Conservation (phyloP, 108 stramenopile species). For the Nitzschia sp. region DNA sequence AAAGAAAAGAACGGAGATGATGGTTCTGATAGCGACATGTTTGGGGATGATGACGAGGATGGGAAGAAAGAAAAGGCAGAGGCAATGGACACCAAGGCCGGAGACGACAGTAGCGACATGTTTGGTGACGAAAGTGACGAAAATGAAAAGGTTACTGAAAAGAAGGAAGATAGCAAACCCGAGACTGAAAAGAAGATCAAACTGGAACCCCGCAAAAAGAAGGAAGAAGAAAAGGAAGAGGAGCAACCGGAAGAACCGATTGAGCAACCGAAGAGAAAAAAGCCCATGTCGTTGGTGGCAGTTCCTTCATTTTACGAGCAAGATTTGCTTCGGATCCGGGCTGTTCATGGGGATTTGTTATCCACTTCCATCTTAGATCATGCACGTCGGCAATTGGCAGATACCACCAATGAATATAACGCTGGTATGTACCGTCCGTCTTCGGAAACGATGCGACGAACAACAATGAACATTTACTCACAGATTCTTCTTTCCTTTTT, state of each 20-base stretch:
- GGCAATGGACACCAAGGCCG: neutral
- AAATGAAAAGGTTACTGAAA: neutral
- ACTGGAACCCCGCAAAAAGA: slow-evolving; percentile 7
- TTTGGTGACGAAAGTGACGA: slow-evolving; percentile 5
- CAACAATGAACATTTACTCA: neutral
- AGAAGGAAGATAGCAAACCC: neutral
- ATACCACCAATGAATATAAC: slow-evolving; percentile 48
- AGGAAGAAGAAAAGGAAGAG: slow-evolving; percentile 25
- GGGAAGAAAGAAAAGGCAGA: neutral
- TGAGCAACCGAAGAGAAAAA: slow-evolving; percentile 29
- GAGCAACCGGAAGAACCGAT: slow-evolving; percentile 17
- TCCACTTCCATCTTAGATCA: slow-evolving; percentile 25
- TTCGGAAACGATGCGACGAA: no score
- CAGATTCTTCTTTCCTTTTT: neutral
- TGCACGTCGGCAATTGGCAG: slow-evolving; percentile 26
- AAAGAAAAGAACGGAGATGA: neutral
- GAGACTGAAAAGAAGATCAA: slow-evolving; percentile 8
- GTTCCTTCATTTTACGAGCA: slow-evolving; percentile 75
- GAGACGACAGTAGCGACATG: slow-evolving; percentile 9
- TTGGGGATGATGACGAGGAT: slow-evolving; percentile 9
- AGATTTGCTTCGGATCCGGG: slow-evolving; percentile 55
- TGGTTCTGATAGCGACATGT: neutral
- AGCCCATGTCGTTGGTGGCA: slow-evolving; percentile 58
- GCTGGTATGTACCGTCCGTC: slow-evolving; percentile 33
- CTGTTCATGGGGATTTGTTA: slow-evolving; percentile 57